Evolutionary conservation across 768 basidiomycete species (phyloP).

Genomic region (Pleurotus eryngii): DNA sequence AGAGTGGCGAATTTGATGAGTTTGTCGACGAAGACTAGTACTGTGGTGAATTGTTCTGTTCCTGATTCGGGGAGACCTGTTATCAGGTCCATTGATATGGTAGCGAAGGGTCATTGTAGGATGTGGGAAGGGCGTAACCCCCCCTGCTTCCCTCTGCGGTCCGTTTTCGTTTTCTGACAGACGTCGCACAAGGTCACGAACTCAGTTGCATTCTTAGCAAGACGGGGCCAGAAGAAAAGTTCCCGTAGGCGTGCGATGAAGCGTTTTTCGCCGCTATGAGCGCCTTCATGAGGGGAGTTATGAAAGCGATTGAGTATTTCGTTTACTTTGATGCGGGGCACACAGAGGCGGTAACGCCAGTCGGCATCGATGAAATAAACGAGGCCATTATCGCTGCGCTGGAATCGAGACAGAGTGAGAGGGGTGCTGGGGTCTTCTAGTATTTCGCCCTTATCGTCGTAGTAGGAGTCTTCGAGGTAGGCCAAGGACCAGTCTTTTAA

Average conservation of each 20-base stretch:
- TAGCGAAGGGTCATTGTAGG: slow-evolving; percentile 17
- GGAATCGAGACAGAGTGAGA: no score
- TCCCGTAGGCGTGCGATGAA: no score
- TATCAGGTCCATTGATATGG: slow-evolving; percentile 19
- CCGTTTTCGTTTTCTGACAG: slow-evolving; percentile 23
- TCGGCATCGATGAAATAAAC: no score
- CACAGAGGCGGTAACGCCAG: no score
- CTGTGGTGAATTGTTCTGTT: slow-evolving; percentile 10
- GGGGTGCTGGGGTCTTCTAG: neutral
- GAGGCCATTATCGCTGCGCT: no score
- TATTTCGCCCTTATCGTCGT: neutral
- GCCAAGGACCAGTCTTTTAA: no score
- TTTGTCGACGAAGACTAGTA: slow-evolving; percentile 29
- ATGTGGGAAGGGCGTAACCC: slow-evolving; percentile 18
- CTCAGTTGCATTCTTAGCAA: slow-evolving; percentile 10
- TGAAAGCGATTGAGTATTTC: no score
- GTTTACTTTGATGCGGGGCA: no score
- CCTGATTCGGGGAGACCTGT: slow-evolving; percentile 19
- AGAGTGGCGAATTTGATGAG: slow-evolving; percentile 20
- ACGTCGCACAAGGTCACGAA: slow-evolving; percentile 17
- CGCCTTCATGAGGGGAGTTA: no score
- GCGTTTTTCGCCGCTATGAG: no score
- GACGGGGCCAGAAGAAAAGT: no score
- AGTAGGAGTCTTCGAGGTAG: no score
- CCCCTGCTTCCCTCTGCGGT: slow-evolving; percentile 12